Evolutionary conservation across 768 basidiomycete species (phyloP), one percentile per base, ranked within the genome.

Genomic region (Pholiota molesta): DNA sequence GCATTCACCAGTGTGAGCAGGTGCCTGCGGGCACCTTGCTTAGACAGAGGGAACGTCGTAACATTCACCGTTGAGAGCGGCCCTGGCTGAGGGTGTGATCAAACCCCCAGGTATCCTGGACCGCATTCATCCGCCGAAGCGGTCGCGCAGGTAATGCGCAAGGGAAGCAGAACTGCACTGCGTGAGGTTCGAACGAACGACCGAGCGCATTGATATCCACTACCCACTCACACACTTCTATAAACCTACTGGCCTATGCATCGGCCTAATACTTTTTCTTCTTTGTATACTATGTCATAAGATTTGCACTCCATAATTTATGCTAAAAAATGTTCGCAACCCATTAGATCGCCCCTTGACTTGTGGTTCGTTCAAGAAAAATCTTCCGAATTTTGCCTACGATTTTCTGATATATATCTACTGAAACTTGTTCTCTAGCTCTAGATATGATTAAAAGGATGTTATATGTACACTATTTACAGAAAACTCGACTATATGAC

Each of bases 401-500:
- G n/a, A 21, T n/a, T 19, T 19, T 19, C 19, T n/a, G 16, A 17
- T 9, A 13, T 21, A 45, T n/a, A 45, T 5, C 19, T 49, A 10
- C 13, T 9, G 21, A 11, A 26, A 49, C 1, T 44, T 13, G 21
- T 37, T 14, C 42, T 21, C n/a, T 21, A 49, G 19, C 14, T 49
- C 47, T 49, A 49, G 5, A 10, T 1, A 49, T 49, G 2, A 49
- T 49, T 49, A 49, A 49, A 49, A 23, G 7, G 47, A 49, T 44
- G 10, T 44, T 44, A 49, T 45, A 10, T 23, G 19, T 49, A 49
- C 47, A 49, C 47, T 26, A 78, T 61, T 55, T 79, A 1, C 70
- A 69, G 0, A 49, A 55, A 1, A 64, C 65, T 29, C 76, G 72
- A 68, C 21, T 39, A 66, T 5, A 63, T 59, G 2, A 39, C 64